These are phyloP conservation scores for Strobilomyces echinocephalus DNA, from an alignment of 768 basidiomycete genomes.

Conservation along the genomic window DNA sequence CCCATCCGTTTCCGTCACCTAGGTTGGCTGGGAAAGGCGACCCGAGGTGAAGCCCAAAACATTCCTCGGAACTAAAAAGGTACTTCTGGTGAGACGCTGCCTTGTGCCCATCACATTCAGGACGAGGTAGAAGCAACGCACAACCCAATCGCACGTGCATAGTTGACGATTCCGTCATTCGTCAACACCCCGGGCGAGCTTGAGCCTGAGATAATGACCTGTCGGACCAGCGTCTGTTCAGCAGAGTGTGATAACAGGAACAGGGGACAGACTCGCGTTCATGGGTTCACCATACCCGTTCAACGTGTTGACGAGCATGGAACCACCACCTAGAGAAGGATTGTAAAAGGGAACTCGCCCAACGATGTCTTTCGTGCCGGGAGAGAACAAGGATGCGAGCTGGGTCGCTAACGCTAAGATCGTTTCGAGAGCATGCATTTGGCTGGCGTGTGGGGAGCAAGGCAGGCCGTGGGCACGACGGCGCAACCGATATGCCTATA, in stretches of 20 bases:
- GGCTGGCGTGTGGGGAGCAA: background rate
- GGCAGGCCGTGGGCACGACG: background rate
- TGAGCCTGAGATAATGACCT: slow-evolving; percentile 62
- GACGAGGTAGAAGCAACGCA: slow-evolving; percentile 26
- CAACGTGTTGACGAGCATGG: slow-evolving; percentile 38
- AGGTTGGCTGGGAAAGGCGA: slow-evolving; percentile 40
- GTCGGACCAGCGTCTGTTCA: background rate
- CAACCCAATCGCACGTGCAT: slow-evolving; percentile 60
- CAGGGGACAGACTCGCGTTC: slow-evolving; percentile 32
- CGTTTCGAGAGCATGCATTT: slow-evolving; percentile 5
- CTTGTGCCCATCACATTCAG: background rate
- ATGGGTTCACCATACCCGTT: slow-evolving; percentile 40
- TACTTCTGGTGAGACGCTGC: background rate
- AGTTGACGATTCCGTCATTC: slow-evolving; percentile 53
- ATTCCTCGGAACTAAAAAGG: slow-evolving; percentile 36
- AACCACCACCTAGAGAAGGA: slow-evolving; percentile 37
- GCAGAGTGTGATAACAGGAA: background rate
- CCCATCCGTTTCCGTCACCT: slow-evolving; percentile 43
- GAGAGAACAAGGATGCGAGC: slow-evolving; percentile 3
- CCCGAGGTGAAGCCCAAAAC: slow-evolving; percentile 34
- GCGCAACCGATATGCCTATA: background rate
- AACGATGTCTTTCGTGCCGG: background rate
- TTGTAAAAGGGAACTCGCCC: slow-evolving; percentile 29
- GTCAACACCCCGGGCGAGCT: slow-evolving; percentile 57
- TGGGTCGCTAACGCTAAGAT: background rate